A percentile compares a stretch with the other conserved stretches of the same genome.
Evolutionary conservation across 164 flowering plant species (phyloP).

Genomic region (Magnolia sinica): DNA sequence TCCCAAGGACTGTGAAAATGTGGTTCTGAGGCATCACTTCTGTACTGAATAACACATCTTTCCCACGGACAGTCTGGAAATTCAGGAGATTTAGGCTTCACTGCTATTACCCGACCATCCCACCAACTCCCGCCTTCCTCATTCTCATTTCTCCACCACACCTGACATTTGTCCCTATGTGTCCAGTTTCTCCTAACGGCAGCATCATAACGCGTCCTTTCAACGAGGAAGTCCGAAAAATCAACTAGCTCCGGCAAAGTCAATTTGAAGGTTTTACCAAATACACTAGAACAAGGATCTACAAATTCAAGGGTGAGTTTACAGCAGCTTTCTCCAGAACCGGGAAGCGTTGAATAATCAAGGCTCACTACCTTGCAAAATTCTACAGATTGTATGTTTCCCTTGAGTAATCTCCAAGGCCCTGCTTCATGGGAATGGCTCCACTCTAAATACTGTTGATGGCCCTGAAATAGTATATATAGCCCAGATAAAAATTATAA

Average conservation of each 20-base stretch:
- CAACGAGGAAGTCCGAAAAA: conserved; percentile 89
- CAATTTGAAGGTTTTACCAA: conserved; percentile 50
- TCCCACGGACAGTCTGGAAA: conserved; percentile 99
- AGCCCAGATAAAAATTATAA: not conserved
- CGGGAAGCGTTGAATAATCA: conserved; percentile 62
- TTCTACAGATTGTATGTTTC: conserved; percentile 62
- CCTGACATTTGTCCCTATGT: conserved; percentile 73
- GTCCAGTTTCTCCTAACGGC: conserved; percentile 78
- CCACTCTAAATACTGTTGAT: conserved; percentile 53
- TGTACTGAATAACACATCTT: conserved; percentile 62
- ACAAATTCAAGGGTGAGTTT: conserved; percentile 68
- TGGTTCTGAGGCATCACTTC: conserved; percentile 48
- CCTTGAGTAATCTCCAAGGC: conserved; percentile 64
- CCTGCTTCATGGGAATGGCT: conserved; percentile 33
- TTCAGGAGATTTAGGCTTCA: conserved; percentile 60
- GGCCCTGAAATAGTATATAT: conserved; percentile 56
- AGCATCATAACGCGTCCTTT: conserved; percentile 74
- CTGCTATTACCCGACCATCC: conserved; percentile 66
- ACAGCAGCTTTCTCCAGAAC: conserved; percentile 98
- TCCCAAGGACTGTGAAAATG: conserved; percentile 95
- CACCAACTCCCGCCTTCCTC: conserved; percentile 92
- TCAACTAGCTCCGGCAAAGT: conserved; percentile 71
- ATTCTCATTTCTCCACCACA: conserved; percentile 86
- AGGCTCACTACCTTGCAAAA: conserved; percentile 65
- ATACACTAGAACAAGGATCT: conserved; percentile 57